phyloP scores from a whole-genome alignment of 2,329 filamentous ascomycete genomes.

The Fusarium foetens region DNA sequence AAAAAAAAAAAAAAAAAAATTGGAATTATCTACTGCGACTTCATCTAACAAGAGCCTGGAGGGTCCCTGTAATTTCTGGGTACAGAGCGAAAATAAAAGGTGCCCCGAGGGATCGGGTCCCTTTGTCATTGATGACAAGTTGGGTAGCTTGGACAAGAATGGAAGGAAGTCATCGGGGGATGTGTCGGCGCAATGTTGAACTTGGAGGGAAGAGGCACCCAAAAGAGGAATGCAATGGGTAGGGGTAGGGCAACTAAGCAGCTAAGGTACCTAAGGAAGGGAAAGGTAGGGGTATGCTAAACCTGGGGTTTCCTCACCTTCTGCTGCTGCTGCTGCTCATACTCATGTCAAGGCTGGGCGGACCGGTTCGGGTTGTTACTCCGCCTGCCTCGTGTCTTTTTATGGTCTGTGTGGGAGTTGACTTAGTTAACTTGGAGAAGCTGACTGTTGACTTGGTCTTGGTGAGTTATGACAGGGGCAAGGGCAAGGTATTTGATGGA shows the following conservation, averaged over 20 bases:
- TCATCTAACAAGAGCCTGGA: neutral
- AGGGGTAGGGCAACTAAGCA: neutral
- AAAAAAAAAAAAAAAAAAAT: no score
- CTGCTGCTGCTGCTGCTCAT: neutral
- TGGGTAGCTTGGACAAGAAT: slow-evolving; percentile 1
- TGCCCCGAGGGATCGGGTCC: slow-evolving; percentile 22
- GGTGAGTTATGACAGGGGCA: neutral
- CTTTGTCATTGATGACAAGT: slow-evolving; percentile 17
- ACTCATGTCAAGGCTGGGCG: slow-evolving; percentile 28
- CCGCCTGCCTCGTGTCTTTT: slow-evolving; percentile 36
- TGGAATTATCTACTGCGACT: neutral
- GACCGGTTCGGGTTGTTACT: slow-evolving; percentile 37
- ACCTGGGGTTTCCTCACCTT: slow-evolving; percentile 30
- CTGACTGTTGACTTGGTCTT: neutral
- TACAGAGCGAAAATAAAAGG: neutral
- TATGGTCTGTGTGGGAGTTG: slow-evolving; percentile 13
- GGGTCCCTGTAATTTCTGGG: neutral
- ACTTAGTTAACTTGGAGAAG: neutral
- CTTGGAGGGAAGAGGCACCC: slow-evolving; percentile 3
- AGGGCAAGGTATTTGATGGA: slow-evolving; percentile 9
- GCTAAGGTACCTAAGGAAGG: neutral
- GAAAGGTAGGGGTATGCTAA: slow-evolving; percentile 9
- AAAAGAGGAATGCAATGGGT: slow-evolving; percentile 14
- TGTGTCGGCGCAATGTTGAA: slow-evolving; percentile 14
- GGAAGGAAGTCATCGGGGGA: slow-evolving; percentile 1